These are phyloP conservation scores for Alternaria gaisen DNA, from an alignment of 2,329 filamentous ascomycete genomes.

Conservation along the genomic window DNA sequence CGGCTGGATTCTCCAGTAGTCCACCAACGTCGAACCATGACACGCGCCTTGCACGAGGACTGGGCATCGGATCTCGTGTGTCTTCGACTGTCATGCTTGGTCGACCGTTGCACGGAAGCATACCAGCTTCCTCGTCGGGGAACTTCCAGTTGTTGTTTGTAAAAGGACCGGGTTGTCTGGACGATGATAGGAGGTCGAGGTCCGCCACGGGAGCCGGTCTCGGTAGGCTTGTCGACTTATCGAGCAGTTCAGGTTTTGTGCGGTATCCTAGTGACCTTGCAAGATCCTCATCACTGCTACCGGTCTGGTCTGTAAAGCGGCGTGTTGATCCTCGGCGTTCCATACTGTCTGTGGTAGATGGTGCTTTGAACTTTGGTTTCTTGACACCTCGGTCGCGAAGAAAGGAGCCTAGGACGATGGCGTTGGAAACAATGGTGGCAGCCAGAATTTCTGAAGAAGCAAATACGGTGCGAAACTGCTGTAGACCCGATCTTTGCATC, in stretches of 20 bases:
- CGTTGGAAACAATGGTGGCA: constrained; percentile 86
- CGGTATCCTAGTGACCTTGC: constrained; percentile 81
- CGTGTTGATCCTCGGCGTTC: constrained; percentile 67
- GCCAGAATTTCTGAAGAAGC: constrained; percentile 92
- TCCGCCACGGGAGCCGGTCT: constrained; percentile 51
- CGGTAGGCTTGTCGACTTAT: constrained; percentile 52
- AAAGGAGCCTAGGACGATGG: constrained; percentile 89
- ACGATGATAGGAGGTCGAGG: constrained; percentile 35
- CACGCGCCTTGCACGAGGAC: constrained; percentile 62
- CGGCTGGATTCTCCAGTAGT: constrained; percentile 64
- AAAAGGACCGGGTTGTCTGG: constrained; percentile 35
- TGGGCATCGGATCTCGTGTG: constrained; percentile 49
- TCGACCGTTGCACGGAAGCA: constrained; percentile 33
- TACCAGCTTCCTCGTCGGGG: constrained; percentile 30
- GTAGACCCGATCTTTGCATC: constrained; percentile 73
- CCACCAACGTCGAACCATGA: constrained; percentile 89
- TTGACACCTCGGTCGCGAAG: constrained; percentile 90
- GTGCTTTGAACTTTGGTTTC: constrained; percentile 77
- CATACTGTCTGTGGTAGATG: constrained; percentile 61
- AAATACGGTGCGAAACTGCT: constrained; percentile 87
- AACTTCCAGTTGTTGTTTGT: constrained; percentile 47
- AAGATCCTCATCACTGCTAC: constrained; percentile 92
- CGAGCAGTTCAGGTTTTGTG: constrained; percentile 62
- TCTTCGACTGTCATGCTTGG: constrained; percentile 32
- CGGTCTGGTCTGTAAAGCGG: constrained; percentile 73